Evolutionary conservation across 2,329 filamentous ascomycete species (phyloP).

Genomic region (Aspergillus alliaceus): DNA sequence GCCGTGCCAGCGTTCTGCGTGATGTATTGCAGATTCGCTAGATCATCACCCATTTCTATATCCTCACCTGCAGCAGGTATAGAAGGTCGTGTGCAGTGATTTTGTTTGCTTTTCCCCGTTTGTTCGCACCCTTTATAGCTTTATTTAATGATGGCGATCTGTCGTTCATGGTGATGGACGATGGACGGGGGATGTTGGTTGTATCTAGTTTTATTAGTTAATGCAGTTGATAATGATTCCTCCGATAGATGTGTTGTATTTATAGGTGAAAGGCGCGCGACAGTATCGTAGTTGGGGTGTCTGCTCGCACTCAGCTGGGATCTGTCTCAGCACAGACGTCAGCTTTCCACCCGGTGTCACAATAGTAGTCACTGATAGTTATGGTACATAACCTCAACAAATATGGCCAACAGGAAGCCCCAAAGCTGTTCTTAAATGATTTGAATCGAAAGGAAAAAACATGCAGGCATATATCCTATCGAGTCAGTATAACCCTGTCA

Average conservation of each 20-base stretch:
- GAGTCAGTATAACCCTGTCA: background rate
- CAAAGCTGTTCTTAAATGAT: too few species aligned
- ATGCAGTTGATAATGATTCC: background rate
- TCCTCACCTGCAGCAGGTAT: slow-evolving; percentile 2
- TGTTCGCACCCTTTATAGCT: slow-evolving; percentile 2
- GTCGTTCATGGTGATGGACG: background rate
- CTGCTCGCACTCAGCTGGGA: too few species aligned
- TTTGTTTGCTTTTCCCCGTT: slow-evolving; percentile 1
- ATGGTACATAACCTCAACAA: background rate
- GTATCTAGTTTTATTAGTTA: slow-evolving; percentile 11
- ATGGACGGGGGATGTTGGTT: background rate
- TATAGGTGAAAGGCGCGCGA: background rate
- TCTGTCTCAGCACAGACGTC: background rate
- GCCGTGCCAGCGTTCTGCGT: background rate
- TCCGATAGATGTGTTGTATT: background rate
- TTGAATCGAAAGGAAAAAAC: background rate
- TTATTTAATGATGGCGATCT: slow-evolving; percentile 11
- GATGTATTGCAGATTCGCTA: background rate
- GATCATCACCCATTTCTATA: background rate
- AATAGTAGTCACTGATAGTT: background rate
- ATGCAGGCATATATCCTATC: background rate
- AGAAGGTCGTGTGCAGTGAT: slow-evolving; percentile 11
- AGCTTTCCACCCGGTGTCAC: background rate
- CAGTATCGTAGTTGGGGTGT: too few species aligned
- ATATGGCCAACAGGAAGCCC: background rate